phyloP scores from a whole-genome alignment of 2,329 filamentous ascomycete genomes.

The Botrytis fabae region DNA sequence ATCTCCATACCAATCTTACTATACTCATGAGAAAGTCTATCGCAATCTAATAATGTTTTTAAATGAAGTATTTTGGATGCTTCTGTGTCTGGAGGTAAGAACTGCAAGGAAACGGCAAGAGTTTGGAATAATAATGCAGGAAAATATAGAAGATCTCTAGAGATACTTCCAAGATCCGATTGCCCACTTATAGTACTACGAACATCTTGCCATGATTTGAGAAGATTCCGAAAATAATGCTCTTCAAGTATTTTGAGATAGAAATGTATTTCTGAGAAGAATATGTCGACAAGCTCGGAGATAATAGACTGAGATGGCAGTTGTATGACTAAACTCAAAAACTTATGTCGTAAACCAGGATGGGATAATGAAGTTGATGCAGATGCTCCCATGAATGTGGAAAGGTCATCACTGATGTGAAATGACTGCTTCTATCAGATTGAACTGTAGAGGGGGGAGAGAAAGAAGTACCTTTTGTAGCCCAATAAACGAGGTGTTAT shows the following conservation, averaged over 20 bases:
- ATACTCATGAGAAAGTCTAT: slow-evolving; percentile 24
- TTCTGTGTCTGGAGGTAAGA: slow-evolving; percentile 19
- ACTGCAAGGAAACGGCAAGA: slow-evolving; percentile 26
- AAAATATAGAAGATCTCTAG: slow-evolving; percentile 25
- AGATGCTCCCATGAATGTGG: slow-evolving; percentile 8
- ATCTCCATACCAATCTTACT: slow-evolving; percentile 25
- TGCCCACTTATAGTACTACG: not conserved
- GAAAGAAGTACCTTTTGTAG: slow-evolving; percentile 30
- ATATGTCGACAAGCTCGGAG: slow-evolving; percentile 20
- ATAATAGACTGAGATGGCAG: slow-evolving; percentile 17
- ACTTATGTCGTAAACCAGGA: slow-evolving; percentile 19
- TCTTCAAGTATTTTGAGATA: slow-evolving; percentile 21
- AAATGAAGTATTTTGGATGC: slow-evolving; percentile 14
- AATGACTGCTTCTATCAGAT: slow-evolving; percentile 46
- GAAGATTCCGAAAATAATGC: slow-evolving; percentile 22
- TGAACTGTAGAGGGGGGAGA: slow-evolving; percentile 40
- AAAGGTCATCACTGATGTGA: slow-evolving; percentile 40
- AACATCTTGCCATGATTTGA: slow-evolving; percentile 19
- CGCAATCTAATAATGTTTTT: slow-evolving; percentile 2
- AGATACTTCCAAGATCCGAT: slow-evolving; percentile 17
- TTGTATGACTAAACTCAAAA: slow-evolving; percentile 13
- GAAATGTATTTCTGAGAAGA: slow-evolving; percentile 24
- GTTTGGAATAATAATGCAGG: slow-evolving; percentile 28
- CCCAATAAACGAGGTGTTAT: slow-evolving; percentile 17
- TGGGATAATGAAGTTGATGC: slow-evolving; percentile 13